Base-by-base conservation (phyloP, 2,329 filamentous ascomycete genomes). In the Aspergillus sp. region DNA sequence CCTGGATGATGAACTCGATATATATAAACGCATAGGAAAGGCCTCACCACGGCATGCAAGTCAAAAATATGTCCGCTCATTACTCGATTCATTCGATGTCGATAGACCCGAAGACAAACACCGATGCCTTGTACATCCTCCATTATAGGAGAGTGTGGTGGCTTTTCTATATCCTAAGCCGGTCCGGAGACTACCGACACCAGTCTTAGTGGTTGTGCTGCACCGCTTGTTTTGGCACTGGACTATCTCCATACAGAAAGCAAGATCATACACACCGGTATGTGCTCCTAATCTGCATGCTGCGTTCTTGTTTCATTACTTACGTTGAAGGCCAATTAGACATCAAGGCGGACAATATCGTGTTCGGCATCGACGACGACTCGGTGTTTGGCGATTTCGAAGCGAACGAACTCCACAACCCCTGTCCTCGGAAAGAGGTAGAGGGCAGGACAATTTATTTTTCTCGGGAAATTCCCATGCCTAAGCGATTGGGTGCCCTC, bases 331-430 rank as follows among this genome's bases (percentile, higher is more conserved):
- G 24, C 5, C 1, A 47, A 43, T 49, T 43, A 75, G 72, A 74
- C 58, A 76, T 80, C 26, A 77, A 76, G 54, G 71, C 73, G 2
- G 72, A 76, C 52, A 79, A 79, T 44, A 74, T 80, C 35, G 74
- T 79, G 68, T 67, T 77, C 30, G 66, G 66, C 6, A 72, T 76
- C 38, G 38, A 49, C 0, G 73, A 78, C 47, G 65, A 77, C 43
- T 71, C 71, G 0, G 66, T 76, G 9, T 74, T 76, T 43, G 60
- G 8, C 17, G 57, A 68, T 2, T 74, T 79, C 30, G 72, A 75
- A 57, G 52, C 77, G 22, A 50, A 65, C 3, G 76, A 79, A 52
- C 55, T 76, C 2, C 26, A 63, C 4, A n/a, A 60, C 4, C 77
- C 77, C 1, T 66, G 51, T 16, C 73, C 76, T 0, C 65, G 76